phyloP scores from a whole-genome alignment of 257 asterid species.

The Lantana camara region DNA sequence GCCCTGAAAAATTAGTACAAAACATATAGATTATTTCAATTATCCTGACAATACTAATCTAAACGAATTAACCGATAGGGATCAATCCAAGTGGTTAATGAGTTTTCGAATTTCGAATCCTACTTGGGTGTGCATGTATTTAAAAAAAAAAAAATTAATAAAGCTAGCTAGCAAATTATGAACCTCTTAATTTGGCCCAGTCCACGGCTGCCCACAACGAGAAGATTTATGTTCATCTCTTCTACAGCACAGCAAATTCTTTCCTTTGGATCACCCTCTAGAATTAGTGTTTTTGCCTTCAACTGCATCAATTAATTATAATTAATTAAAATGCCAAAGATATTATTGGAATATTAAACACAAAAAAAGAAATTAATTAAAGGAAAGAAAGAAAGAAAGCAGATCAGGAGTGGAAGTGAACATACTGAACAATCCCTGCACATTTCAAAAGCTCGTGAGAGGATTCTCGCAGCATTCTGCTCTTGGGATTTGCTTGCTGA shows the following conservation, averaged over 20 bases:
- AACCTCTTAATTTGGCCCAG: slow-evolving; percentile 61
- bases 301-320: slow-evolving; percentile 27
- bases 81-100: too few species aligned
- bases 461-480: slow-evolving; percentile 34
- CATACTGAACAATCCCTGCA: slow-evolving; percentile 34
- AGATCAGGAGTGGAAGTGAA: background rate
- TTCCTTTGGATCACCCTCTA: slow-evolving; percentile 61
- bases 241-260: slow-evolving; percentile 51
- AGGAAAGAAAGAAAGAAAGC: too few species aligned
- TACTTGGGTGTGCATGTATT: too few species aligned
- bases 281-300: slow-evolving; percentile 30
- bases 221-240: slow-evolving; percentile 43
- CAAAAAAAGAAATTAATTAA: too few species aligned
- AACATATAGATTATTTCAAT: too few species aligned
- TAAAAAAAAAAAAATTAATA: too few species aligned
- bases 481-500: slow-evolving; percentile 39
- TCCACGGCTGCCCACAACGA: slow-evolving; percentile 62
- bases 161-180: background rate
- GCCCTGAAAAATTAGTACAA: too few species aligned
- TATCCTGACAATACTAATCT: too few species aligned
- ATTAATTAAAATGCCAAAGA: too few species aligned
- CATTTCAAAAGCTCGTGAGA: slow-evolving; percentile 38
- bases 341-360: too few species aligned
- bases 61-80: too few species aligned
- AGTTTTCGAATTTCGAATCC: too few species aligned